Base-by-base conservation (phyloP, 768 basidiomycete species). In the Boletus rufocinnamomeus region DNA sequence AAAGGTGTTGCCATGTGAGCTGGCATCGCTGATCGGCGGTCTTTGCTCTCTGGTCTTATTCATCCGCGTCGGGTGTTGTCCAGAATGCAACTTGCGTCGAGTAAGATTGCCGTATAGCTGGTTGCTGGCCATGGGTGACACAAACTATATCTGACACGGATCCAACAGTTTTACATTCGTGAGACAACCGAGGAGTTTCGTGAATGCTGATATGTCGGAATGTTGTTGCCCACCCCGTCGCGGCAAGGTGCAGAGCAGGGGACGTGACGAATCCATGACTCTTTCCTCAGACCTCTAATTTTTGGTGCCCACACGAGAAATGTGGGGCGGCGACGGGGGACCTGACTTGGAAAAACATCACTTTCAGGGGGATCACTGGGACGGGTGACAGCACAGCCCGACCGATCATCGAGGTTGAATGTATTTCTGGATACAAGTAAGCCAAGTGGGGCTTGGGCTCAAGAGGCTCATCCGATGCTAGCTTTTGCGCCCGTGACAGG, bases 161-260 rank as follows among this genome's bases (percentile, higher is more conserved):
- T 37, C 14, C 43, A 6, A 50, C 27, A 54, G 56, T 45, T 68
- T 67, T 16, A 54, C 23, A 8, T 44, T 63, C 16, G 65, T 66
- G n/a, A 54, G 57, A 35, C 21, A 30, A 13, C 1, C 19, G 17
- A 25, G 7, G 16, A 16, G n/a, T 28, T 32, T 37, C 17, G 4
- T 25, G 44, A 35, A 30, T 46, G n/a, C 25, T 62, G 43, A 65
- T 10, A 3, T 17, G 25, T 27, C 4, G 30, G 21, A 30, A 44
- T n/a, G 14, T 4, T 8, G 47, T 60, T 37, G 40, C 34, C 4
- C 1, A 56, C 11, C 61, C 61, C 19, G 59, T 64, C 45, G 3
- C 28, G 62, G 65, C 64, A 61, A 48, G 16, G 14, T 21, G 6
- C 35, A 35, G 30, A 27, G 9, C 3, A n/a, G 32, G 21, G 14